Conservation (phyloP, 805 yeast species). For the Nakazawaea peltata region DNA sequence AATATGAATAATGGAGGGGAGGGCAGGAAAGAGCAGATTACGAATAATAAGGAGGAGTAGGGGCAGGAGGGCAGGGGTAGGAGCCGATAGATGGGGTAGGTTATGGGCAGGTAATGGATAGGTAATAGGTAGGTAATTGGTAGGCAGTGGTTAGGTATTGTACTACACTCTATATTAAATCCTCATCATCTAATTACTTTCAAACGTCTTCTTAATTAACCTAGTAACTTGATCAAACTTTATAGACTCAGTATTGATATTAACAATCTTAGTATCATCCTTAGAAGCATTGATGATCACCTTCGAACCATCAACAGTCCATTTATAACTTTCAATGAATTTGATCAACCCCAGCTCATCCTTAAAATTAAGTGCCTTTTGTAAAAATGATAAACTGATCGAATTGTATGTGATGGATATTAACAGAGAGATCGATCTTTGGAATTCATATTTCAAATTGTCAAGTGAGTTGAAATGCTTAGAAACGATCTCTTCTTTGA, state of each 20-base stretch:
- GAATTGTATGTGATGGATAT: conserved; percentile 9
- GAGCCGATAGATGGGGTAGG: no score
- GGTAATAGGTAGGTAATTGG: no score
- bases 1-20: no score
- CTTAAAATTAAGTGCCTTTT: conserved; percentile 4
- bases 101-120: no score
- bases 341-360: conserved; percentile 3
- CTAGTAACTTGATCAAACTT: conserved; percentile 10
- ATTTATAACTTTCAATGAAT: conserved; percentile 4
- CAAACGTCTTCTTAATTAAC: conserved; percentile 11
- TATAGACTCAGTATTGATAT: conserved; percentile 10
- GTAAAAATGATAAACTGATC: conserved; percentile 4
- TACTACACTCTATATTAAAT: neutral
- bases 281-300: neutral
- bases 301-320: conserved; percentile 6
- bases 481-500: conserved; percentile 2
- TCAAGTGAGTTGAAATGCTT: conserved; percentile 4
- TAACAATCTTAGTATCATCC: conserved; percentile 8
- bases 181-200: neutral
- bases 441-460: conserved; percentile 8
- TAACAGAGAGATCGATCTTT: conserved; percentile 7
- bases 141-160: no score
- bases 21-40: no score
- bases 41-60: no score
- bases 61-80: no score